A percentile compares a stretch with the other conserved stretches of the same genome.
Evolutionary conservation across 345 rosid genomes (phyloP).

Genomic region (Rhodamnia rubescens): DNA sequence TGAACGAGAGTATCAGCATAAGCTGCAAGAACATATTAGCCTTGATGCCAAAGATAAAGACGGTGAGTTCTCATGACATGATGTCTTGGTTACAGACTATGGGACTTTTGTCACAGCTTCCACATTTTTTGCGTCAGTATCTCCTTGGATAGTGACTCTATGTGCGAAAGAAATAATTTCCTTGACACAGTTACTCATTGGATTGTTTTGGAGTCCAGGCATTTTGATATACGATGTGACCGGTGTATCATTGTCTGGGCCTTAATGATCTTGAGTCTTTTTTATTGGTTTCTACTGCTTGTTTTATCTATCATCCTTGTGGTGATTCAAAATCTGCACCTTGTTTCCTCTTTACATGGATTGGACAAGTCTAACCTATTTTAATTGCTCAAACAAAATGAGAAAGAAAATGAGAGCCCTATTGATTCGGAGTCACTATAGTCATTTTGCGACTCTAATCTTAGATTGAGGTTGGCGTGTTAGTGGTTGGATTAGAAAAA

Average conservation of each 20-base stretch:
- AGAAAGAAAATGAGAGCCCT: too few relatives aligned
- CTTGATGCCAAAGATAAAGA: conserved; percentile 48
- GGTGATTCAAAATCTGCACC: not conserved
- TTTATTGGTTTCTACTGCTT: not conserved
- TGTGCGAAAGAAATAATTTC: not conserved
- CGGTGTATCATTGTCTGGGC: not conserved
- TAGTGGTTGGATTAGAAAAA: not conserved
- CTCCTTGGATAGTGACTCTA: not conserved
- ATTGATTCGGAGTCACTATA: too few relatives aligned
- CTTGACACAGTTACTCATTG: not conserved
- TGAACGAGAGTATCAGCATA: conserved; percentile 86
- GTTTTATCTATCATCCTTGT: not conserved
- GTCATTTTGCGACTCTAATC: not conserved
- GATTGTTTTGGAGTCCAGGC: not conserved
- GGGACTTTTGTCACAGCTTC: not conserved
- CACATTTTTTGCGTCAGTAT: not conserved
- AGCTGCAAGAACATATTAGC: conserved; percentile 74
- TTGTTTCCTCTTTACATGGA: not conserved
- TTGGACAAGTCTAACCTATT: not conserved
- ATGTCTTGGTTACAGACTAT: not conserved
- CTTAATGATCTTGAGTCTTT: not conserved
- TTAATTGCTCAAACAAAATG: not conserved
- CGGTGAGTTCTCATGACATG: not conserved
- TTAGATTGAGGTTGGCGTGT: not conserved
- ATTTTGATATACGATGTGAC: not conserved